These are phyloP conservation scores for Beauveria sp. DNA, from an alignment of 2,329 filamentous ascomycete genomes.

Conservation along the genomic window DNA sequence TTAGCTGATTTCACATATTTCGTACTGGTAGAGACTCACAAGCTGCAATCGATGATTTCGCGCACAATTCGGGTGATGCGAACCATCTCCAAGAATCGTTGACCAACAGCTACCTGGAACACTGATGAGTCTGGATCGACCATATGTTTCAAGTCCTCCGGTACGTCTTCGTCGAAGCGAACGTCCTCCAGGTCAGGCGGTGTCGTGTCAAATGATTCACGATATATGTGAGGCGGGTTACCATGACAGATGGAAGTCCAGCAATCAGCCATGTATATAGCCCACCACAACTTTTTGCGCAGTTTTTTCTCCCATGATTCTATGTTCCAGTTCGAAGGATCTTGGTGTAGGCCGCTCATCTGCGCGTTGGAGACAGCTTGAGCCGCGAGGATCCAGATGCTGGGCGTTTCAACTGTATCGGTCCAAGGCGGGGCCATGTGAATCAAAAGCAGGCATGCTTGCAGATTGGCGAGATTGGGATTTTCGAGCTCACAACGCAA, in stretches of 20 bases:
- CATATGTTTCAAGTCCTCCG: constrained; percentile 24
- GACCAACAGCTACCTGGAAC: constrained; percentile 28
- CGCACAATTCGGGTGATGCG: constrained; percentile 25
- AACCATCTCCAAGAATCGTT: constrained; percentile 30
- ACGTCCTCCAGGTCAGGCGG: constrained; percentile 34
- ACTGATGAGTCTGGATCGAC: constrained; percentile 25
- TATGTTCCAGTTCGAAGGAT: constrained; percentile 34
- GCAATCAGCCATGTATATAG: constrained; percentile 32
- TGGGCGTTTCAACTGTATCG: constrained; percentile 38
- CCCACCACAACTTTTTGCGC: constrained; percentile 40
- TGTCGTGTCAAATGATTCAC: constrained; percentile 32
- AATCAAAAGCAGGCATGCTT: constrained; percentile 37
- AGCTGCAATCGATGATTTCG: constrained; percentile 26
- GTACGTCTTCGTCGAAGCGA: constrained; percentile 34
- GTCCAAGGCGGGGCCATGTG: constrained; percentile 38
- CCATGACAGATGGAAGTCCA: constrained; percentile 41
- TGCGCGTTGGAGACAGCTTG: constrained; percentile 38
- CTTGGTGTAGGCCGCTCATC: constrained; percentile 38
- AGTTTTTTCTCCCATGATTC: constrained; percentile 34
- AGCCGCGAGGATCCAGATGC: constrained; percentile 35
- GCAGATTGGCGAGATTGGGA: constrained; percentile 37
- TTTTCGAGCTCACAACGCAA: constrained; percentile 39
- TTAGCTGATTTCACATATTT: background rate
- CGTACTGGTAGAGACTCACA: constrained; percentile 18
- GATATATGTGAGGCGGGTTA: constrained; percentile 37